Evolutionary conservation across 805 yeast genomes (phyloP), one percentile per base, ranked within the genome.

Genomic region (Jamesozyma rosinii): DNA sequence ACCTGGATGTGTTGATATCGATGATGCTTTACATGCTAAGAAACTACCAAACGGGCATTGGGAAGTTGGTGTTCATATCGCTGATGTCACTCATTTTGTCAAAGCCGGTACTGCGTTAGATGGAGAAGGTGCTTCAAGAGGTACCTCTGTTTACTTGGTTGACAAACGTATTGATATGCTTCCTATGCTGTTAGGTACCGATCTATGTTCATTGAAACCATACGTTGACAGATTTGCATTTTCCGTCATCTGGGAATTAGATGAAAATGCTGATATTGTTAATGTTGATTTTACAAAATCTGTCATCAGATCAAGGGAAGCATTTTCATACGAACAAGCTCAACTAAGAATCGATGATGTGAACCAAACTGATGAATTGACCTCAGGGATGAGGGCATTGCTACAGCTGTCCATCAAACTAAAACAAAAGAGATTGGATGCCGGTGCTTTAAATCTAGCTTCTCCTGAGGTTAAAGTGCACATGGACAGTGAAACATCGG

Each of bases 91-190:
- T 1, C 95, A 92, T 66, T 92, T 92, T 58, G 98, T 92, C 37
- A 87, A 88, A 64, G 82, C 98, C 0, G 83, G 81, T 49, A 87
- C 96, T 3, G 81, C 97, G 0, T 71, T 92, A 46, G 98, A 92
- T 61, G 82, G 77, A 37, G 99, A 92, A 66, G 99, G 97, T 64
- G 95, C 97, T 0, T 75, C 95, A 1, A 78, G 99, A 66, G 97
- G 97, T 55, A 92, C 98, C 0, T 89, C 98, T 4, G 97, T 92
- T 2, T 92, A 92, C 65, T 71, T 92, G 44, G 99, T 92, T 13
- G 98, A 92, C 62, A 90, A 92, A 65, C 84, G 99, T 74, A 92
- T 92, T 54, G 99, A 92, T 72, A 92, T 92, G 99, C 71, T 92
- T 49, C 99, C 99, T 5, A 79, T 84, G 81, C 66, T 92, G 37